Evolutionary conservation across 306 rosid species (phyloP).

Genomic region (Hippophae gyantsensis): DNA sequence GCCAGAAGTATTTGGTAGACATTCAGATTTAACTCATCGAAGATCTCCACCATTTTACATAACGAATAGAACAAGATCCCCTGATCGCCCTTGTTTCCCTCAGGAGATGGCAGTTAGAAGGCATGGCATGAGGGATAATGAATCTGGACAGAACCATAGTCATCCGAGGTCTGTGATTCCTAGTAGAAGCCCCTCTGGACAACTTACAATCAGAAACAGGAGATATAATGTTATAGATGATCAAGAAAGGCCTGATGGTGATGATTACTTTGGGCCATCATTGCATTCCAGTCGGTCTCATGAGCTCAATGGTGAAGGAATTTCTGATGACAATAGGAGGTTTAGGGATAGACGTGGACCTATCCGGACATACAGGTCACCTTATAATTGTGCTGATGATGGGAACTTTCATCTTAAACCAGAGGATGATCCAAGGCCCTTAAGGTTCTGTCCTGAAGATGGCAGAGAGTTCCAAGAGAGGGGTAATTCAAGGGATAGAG

Average conservation of each 20-base stretch:
- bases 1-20: conserved; percentile 63
- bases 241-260: conserved; percentile 49
- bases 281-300: conserved; percentile 51
- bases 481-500: conserved; percentile 61
- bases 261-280: conserved; percentile 53
- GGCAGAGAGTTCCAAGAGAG: conserved; percentile 72
- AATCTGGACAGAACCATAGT: conserved; percentile 55
- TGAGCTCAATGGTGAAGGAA: conserved; percentile 52
- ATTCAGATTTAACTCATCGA: conserved; percentile 46
- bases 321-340: conserved; percentile 61
- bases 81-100: conserved; percentile 52
- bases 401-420: conserved; percentile 55
- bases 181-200: conserved; percentile 49
- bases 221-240: conserved; percentile 61
- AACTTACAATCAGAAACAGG: conserved; percentile 45
- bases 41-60: conserved; percentile 58
- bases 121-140: conserved; percentile 64
- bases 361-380: conserved; percentile 60
- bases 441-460: conserved; percentile 58
- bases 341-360: conserved; percentile 71
- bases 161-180: conserved; percentile 56
- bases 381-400: conserved; percentile 42
- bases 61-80: conserved; percentile 71
- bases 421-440: conserved; percentile 53
- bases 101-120: conserved; percentile 59